Base-by-base conservation (phyloP, 1,139 yeast species). In the Taiozyma sp. region DNA sequence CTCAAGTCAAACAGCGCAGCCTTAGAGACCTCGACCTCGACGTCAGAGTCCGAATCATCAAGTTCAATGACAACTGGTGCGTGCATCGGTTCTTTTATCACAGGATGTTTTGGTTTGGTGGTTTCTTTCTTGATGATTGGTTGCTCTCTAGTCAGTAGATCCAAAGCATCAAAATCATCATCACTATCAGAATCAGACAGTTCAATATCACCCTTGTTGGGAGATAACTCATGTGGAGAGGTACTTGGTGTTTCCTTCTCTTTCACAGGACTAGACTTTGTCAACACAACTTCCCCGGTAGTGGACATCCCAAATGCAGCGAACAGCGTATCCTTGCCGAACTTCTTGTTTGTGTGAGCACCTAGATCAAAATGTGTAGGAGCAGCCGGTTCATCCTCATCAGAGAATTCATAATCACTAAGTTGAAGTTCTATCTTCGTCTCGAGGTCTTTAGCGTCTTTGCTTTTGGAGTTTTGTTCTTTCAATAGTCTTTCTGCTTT, bases 1-100 rank as follows among this genome's bases (percentile, higher is more conserved):
- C 65, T 68, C 22, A 72, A 61, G 24, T 64, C 68, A 21, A 72
- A 53, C 29, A 70, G 49, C 1, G 68, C 63, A 0, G 73, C 68
- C 51, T 70, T 73, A 9, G 73, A 60, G 47, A 22, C 57, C 46
- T 32, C 51, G 50, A 21, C 45, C 3, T 50, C 58, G 30, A 51
- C 9, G 10, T 53, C 58, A 45, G 54, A 32, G 50, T 51, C 61
- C 45, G 55, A 50, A 29, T 57, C 61, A 40, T 52, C 60, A 11
- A 60, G 57, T 11, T 56, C 50, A 19, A 59, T 52, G 21, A 44
- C 35, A 2, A 47, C 50, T 3, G 50, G 50, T n/a, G 21, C 30
- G 1, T 26, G 14, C 16, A 28, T 48, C 4, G 53, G 49, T 14
- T 43, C 50, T 14, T 44, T 53, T n/a, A 45, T 30, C 16, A 48